Base-by-base conservation (phyloP, 78 protist species). In the Chrysochromulina tobinii region DNA sequence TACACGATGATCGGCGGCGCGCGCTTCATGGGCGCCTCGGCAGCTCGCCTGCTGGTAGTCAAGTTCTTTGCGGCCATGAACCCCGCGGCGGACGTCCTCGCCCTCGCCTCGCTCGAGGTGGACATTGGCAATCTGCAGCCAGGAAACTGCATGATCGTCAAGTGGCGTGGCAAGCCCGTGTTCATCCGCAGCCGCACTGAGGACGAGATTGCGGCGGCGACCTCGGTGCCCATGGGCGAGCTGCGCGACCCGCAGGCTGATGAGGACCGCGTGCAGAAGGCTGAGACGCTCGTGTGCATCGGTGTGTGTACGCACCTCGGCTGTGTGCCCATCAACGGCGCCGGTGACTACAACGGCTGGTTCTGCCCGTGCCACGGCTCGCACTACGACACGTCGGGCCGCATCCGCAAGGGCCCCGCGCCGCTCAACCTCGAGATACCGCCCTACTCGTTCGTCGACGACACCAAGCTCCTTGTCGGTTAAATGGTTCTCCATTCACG, bases 311-410 rank as follows among this genome's bases (percentile, higher is more conserved):
- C 99, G 5, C 99, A 98, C 94, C 94, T 98, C 51, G 99, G 99
- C 85, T 98, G 99, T 67, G 97, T 98, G 55, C 99, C 99, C 75
- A 94, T 97, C 51, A 61, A 90, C 61, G 95, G 93, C 61, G 97
- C 95, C 27, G 99, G 99, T 66, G 98, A 96, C 85, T 98, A 89
- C 87, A 91, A 92, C 58, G 99, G 98, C 57, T 98, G 94, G 95
- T 97, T 97, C 97, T 98, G 99, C 94, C 99, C 99, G 27, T 98
- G 99, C 97, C 99, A 98, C 95, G 99, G 99, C 61, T 95, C 98
- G 27, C 99, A 98, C 93, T 98, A 98, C 96, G 99, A 98, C 87
- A 89, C 61, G 53, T 96, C 98, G 23, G 99, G 99, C 61, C 95
- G 99, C 48, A 97, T 98, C 89, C 88, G 93, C 27, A 81, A 90